Evolutionary conservation across 441 rosid genomes (phyloP).

Genomic region (Geranium incanum): DNA sequence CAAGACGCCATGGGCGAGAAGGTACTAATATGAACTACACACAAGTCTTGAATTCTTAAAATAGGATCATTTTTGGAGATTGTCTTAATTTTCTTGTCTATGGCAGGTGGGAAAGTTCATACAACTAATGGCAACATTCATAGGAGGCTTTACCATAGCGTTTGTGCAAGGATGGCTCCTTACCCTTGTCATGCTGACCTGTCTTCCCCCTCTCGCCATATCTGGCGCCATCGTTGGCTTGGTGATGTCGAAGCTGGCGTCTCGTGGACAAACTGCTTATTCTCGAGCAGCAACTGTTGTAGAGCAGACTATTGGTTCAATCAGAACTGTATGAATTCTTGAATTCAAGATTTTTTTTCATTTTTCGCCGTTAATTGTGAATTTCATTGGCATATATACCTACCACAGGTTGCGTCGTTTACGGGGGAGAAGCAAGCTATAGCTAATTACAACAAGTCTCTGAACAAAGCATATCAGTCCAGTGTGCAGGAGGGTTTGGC

Average conservation of each 20-base stretch:
- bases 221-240: conserved; percentile 48
- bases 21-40: conserved; percentile 27
- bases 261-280: conserved; percentile 59
- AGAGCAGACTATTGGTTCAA: conserved; percentile 69
- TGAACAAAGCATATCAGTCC: conserved; percentile 48
- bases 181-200: conserved; percentile 42
- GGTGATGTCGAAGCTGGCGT: conserved; percentile 41
- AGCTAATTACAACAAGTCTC: conserved; percentile 42
- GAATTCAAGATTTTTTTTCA: background rate
- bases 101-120: conserved; percentile 66
- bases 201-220: conserved; percentile 47
- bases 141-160: conserved; percentile 57
- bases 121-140: conserved; percentile 53
- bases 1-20: conserved; percentile 88
- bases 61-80: background rate
- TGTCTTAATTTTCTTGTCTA: conserved; percentile 9
- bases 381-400: background rate
- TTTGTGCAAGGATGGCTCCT: conserved; percentile 53
- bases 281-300: conserved; percentile 57
- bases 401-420: conserved; percentile 58
- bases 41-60: background rate
- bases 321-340: conserved; percentile 51
- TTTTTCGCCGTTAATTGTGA: background rate
- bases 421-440: conserved; percentile 62
- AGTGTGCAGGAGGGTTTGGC: conserved; percentile 50